phyloP scores from a whole-genome alignment of 1,284 basidiomycete species.

The Cutaneotrichosporon spelunceum region DNA sequence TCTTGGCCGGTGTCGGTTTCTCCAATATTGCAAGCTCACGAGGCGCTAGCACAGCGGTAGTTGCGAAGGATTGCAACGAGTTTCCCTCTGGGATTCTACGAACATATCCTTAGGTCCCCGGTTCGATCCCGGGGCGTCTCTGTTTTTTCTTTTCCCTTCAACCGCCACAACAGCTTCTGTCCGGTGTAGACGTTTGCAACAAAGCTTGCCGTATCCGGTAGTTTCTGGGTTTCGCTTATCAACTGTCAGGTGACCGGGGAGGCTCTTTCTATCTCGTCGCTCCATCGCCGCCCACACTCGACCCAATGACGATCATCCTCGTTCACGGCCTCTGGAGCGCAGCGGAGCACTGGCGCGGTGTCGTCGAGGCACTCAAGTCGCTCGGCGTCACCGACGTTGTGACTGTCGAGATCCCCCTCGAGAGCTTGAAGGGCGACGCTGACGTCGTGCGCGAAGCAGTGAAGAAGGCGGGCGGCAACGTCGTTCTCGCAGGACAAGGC shows the following conservation, averaged over 20 bases:
- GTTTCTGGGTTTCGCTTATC: too few relatives aligned
- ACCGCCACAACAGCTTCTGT: too few relatives aligned
- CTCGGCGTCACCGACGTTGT: slow-evolving; percentile 7
- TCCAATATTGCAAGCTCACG: too few relatives aligned
- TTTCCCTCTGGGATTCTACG: not conserved
- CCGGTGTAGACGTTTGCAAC: too few relatives aligned
- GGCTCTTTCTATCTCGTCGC: too few relatives aligned
- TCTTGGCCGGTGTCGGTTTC: too few relatives aligned
- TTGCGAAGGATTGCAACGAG: not conserved
- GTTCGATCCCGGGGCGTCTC: slow-evolving; percentile 1
- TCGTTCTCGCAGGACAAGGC: slow-evolving; percentile 7
- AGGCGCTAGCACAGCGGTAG: slow-evolving; percentile 1
- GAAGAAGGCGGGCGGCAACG: slow-evolving; percentile 2
- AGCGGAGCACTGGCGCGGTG: slow-evolving; percentile 4
- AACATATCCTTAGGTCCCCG: not conserved
- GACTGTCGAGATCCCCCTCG: slow-evolving; percentile 12
- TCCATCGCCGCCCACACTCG: too few relatives aligned
- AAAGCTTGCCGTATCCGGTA: too few relatives aligned
- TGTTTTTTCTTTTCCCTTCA: not conserved
- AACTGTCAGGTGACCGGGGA: too few relatives aligned
- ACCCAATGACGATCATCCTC: slow-evolving; percentile 5
- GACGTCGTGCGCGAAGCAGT: slow-evolving; percentile 6
- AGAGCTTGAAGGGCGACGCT: slow-evolving; percentile 8
- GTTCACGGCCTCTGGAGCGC: slow-evolving; percentile 13
- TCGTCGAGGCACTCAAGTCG: slow-evolving; percentile 8